Conservation (phyloP, 805 yeast species). For the Jamesozyma rosinii region DNA sequence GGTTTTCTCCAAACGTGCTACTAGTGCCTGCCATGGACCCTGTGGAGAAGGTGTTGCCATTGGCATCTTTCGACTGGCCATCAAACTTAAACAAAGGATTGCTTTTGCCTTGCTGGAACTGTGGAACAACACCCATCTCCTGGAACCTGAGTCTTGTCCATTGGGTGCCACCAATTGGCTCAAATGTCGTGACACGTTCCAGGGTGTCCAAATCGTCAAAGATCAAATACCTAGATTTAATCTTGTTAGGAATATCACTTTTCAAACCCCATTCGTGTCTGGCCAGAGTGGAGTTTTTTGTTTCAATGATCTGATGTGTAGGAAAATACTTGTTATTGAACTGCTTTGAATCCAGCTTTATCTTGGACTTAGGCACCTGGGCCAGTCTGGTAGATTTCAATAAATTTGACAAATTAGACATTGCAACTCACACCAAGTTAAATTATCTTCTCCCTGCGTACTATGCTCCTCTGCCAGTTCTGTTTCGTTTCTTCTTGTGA, state of each 20-base stretch:
- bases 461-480: neutral
- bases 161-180: conserved; percentile 46
- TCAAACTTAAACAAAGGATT: conserved; percentile 31
- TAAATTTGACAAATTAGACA: conserved; percentile 5
- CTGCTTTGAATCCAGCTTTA: conserved; percentile 2
- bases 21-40: neutral
- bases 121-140: conserved; percentile 47
- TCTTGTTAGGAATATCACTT: conserved; percentile 53
- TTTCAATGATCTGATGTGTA: conserved; percentile 63
- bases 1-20: conserved; percentile 4
- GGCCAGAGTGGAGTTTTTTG: conserved; percentile 52
- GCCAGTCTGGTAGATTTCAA: conserved; percentile 29
- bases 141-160: conserved; percentile 58
- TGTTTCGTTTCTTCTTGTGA: neutral
- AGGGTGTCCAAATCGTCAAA: conserved; percentile 58
- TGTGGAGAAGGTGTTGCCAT: neutral
- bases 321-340: conserved; percentile 35
- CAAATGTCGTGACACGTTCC: conserved; percentile 63
- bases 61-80: conserved; percentile 1
- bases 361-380: conserved; percentile 21
- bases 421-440: conserved; percentile 8
- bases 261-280: conserved; percentile 74
- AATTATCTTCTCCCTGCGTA: conserved; percentile 41
- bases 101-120: conserved; percentile 15
- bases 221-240: conserved; percentile 50